Base-by-base conservation (phyloP, 164 flowering plant genomes). In the Aristolochia contorta region DNA sequence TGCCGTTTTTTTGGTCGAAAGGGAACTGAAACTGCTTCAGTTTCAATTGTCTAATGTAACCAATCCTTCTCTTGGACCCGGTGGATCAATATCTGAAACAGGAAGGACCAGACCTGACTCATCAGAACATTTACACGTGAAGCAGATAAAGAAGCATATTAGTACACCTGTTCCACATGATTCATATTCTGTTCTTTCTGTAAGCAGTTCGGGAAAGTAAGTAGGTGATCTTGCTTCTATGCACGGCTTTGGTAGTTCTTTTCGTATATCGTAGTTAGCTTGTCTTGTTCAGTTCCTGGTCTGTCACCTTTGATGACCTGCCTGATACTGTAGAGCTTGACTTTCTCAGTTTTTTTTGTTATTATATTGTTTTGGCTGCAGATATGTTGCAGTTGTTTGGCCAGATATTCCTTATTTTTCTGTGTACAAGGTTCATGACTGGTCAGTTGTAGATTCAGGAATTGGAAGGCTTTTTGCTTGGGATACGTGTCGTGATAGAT, bases 131-230 rank as follows among this genome's bases (percentile, higher is more conserved):
- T 76, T 93, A 64, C 86, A 71, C 56, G 88, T 90, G 67, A 93
- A 90, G 82, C 99, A 90, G 82, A 71, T 73, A 12, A 93, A 84
- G 72, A 93, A 85, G 80, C 96, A 86, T 65, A 83, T 90, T 49
- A 86, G 94, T 62, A 86, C 97, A 27, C 91, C 99, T 60, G 93
- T 93, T 67, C 95, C 99, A 30, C 91, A 93, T 70, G 99, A 93
- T 77, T 88, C 99, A 54, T 86, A 88, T 69, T 90, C 97, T 13
- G 80, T 88, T 66, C 91, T 90, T 56, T 90, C 99, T 59, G 78
- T 90, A 30, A 93, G 99, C 93, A 85, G 96, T 80, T 93, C 99
- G 0, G 97, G 97, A 27, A 93, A 90, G 99, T 93, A 85, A 81
- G 99, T 78, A 27, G n/a, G 45, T 12, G 21, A 33, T 12, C 24